These are phyloP conservation scores for Lepidium didymum DNA, from an alignment of 345 rosid species.

Conservation along the genomic window DNA sequence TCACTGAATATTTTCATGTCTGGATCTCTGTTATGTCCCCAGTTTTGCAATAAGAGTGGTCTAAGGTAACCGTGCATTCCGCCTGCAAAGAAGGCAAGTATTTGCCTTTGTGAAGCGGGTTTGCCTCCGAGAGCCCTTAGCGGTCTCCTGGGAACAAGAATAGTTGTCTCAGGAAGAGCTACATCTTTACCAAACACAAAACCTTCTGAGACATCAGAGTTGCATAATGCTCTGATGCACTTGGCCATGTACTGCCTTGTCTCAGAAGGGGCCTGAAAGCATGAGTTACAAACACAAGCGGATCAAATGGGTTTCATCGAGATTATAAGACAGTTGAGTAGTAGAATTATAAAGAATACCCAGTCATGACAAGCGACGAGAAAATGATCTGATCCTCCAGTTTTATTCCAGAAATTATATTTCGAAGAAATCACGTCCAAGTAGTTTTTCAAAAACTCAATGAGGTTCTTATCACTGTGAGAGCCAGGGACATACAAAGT, in stretches of 20 bases:
- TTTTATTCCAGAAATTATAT: constrained; percentile 84
- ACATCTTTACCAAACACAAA: constrained; percentile 84
- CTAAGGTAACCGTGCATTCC: constrained; percentile 86
- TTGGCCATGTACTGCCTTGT: constrained; percentile 60
- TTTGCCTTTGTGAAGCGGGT: constrained; percentile 57
- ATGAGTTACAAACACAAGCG: background rate
- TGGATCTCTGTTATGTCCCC: constrained; percentile 76
- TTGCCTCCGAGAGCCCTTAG: constrained; percentile 66
- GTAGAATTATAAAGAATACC: constrained; percentile 38
- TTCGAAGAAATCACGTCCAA: constrained; percentile 51
- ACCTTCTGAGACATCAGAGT: constrained; percentile 76
- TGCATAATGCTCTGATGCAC: constrained; percentile 91
- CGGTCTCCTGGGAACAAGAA: constrained; percentile 49
- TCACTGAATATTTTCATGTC: constrained; percentile 72
- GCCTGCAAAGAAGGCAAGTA: constrained; percentile 89
- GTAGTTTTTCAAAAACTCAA: constrained; percentile 53
- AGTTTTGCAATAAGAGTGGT: constrained; percentile 60
- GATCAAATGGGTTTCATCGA: background rate
- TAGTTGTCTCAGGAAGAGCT: constrained; percentile 78
- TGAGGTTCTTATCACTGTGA: constrained; percentile 57
- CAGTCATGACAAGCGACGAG: constrained; percentile 97
- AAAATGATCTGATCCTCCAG: constrained; percentile 87
- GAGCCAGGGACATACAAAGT: constrained; percentile 63
- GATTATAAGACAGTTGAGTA: background rate
- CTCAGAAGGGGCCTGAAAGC: constrained; percentile 74